Percentiles rank a stretch among this genome's conserved stretches.
phyloP scores from a whole-genome alignment of 192 early-diverging fungal species.

The Coemansia sp. region DNA sequence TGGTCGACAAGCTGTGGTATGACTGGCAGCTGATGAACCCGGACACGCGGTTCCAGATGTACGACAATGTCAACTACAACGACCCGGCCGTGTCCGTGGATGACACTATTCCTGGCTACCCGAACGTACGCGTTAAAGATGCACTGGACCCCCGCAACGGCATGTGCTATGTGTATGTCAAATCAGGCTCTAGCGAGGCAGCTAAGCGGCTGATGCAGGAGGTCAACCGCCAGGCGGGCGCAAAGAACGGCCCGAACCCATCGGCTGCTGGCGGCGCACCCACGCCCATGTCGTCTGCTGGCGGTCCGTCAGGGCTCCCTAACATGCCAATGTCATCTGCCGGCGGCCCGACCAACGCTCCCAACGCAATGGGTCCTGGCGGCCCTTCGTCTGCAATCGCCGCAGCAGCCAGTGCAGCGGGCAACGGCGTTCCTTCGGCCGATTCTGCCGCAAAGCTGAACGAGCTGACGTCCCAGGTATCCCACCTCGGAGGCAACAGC shows the following conservation, averaged over 20 bases:
- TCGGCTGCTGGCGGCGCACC: background rate
- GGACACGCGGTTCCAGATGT: conserved; percentile 41
- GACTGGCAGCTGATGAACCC: conserved; percentile 56
- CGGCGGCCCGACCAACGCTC: background rate
- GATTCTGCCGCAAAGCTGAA: conserved; percentile 43
- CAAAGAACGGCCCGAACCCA: conserved; percentile 1
- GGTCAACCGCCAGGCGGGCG: conserved; percentile 34
- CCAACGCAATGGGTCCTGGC: background rate
- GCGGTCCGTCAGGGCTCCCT: conserved; percentile 5
- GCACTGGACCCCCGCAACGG: conserved; percentile 36
- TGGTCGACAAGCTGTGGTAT: conserved; percentile 62
- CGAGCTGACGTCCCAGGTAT: conserved; percentile 41
- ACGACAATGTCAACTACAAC: conserved; percentile 43
- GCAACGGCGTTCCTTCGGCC: conserved; percentile 31
- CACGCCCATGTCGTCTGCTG: background rate
- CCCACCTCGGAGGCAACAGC: conserved; percentile 31
- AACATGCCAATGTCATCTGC: background rate
- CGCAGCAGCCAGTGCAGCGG: conserved; percentile 25
- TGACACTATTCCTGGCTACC: conserved; percentile 45
- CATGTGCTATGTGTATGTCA: conserved; percentile 47
- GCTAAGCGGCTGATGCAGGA: conserved; percentile 50
- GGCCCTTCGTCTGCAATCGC: background rate
- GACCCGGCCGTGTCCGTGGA: conserved; percentile 26
- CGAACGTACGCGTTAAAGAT: conserved; percentile 33
- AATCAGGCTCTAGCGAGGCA: conserved; percentile 46